These are phyloP conservation scores for sunflower (Helianthus annuus) DNA, from an alignment of 129 eudicot genomes.

Conservation along the genomic window DNA sequence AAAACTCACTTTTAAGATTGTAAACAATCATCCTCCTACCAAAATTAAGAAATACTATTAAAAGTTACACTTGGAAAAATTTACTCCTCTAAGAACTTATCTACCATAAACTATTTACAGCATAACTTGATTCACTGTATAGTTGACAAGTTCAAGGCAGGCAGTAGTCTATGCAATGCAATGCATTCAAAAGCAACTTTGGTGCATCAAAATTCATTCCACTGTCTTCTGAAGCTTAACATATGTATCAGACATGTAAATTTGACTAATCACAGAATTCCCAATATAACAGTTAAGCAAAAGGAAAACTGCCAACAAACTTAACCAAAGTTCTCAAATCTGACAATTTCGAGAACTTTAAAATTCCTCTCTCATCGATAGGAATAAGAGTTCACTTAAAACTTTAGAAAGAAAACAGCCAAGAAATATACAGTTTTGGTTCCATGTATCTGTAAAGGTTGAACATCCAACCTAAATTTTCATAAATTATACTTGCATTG, in stretches of 20 bases:
- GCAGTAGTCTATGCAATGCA: neutral
- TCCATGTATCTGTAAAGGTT: too few species aligned
- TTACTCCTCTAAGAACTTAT: neutral
- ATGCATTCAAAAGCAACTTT: neutral
- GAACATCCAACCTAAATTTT: neutral
- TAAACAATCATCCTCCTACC: conserved; percentile 6
- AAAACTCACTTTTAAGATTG: neutral
- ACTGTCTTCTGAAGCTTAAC: neutral
- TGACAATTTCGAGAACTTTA: neutral
- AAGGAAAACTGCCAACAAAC: neutral
- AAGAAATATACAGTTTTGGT: neutral
- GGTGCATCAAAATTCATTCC: neutral
- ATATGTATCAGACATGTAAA: neutral
- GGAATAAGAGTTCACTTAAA: too few species aligned
- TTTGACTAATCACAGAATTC: neutral
- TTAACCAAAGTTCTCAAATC: neutral
- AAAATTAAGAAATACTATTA: neutral
- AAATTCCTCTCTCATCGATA: neutral
- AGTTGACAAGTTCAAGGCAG: neutral
- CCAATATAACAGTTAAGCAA: neutral
- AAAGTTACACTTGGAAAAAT: neutral
- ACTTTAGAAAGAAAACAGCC: too few species aligned
- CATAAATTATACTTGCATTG: neutral
- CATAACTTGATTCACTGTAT: conserved; percentile 9
- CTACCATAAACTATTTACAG: conserved; percentile 6